Evolutionary conservation across 305 asterid genomes (phyloP), one percentile per base, ranked within the genome.

Genomic region (Plantago coronopus): DNA sequence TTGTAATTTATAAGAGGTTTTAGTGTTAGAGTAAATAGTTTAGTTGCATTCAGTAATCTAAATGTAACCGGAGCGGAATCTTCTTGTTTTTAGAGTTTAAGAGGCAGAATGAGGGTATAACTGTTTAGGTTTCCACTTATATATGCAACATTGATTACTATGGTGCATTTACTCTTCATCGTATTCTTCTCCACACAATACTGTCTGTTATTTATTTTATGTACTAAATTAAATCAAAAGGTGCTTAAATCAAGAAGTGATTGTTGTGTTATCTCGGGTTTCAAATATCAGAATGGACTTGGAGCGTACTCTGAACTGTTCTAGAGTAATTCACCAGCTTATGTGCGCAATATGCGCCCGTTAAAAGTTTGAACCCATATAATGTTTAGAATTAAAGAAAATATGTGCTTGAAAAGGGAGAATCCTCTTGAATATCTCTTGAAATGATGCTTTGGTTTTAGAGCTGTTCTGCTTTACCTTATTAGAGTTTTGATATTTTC

Each of bases 401-500:
- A 5, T 1, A 6, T 48, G 20, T 12, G 18, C 14, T n/a, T 19
- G 5, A 11, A 19, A 48, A 38, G 15, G 16, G 44, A 2, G n/a
- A 38, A 38, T 38, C 13, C 44, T 1, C 15, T 12, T 19, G 14
- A 17, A 9, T 48, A 18, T 48, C 7, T 48, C 5, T 48, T 11
- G 23, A 48, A 48, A 2, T 48, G 54, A 48, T 17, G 3, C 21
- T n/a, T 9, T 0, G 25, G 2, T 19, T 8, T 5, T 48, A 38
- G 0, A 4, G 13, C 13, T 6, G 22, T 22, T 48, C 54, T 19
- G 7, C 23, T 48, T 19, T 48, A 10, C 25, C 11, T 8, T 38
- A 45, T 22, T 62, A 49, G 66, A n/a, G 14, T 23, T 66, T 68
- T 31, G 58, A 22, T 57, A 25, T 19, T 40, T 44, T 43, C 13